Conservation (phyloP, 148 eudicot species). For the Dianthus caryophyllus region DNA sequence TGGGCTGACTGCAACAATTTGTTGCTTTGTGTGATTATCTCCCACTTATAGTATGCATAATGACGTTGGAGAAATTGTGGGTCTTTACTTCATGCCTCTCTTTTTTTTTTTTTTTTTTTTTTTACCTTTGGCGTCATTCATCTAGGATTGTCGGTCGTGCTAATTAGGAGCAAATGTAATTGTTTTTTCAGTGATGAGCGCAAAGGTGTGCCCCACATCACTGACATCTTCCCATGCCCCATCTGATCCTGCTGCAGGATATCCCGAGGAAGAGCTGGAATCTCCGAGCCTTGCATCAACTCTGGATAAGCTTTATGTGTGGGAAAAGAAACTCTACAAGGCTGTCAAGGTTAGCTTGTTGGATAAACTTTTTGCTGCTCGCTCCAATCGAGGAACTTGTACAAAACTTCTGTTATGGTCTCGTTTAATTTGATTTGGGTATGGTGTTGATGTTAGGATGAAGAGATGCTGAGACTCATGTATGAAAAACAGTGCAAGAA, state of each 20-base stretch:
- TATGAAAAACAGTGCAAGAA: conserved; percentile 79
- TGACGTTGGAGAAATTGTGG: not conserved
- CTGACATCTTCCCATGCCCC: conserved; percentile 35
- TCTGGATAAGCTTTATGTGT: conserved; percentile 72
- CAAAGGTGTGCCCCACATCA: conserved; percentile 56
- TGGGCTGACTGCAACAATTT: no score
- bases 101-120: no score
- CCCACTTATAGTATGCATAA: no score
- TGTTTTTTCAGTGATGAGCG: conserved; percentile 45
- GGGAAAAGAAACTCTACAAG: conserved; percentile 92
- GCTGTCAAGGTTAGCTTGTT: conserved; percentile 73
- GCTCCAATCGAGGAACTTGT: not conserved
- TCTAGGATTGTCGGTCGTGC: not conserved
- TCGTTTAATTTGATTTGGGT: conserved; percentile 34
- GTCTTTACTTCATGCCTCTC: not conserved
- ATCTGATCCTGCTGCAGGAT: conserved; percentile 44
- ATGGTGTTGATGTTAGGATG: conserved; percentile 62
- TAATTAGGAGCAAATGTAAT: conserved; percentile 4
- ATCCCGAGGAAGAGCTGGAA: conserved; percentile 28
- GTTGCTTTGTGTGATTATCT: no score
- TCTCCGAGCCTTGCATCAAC: conserved; percentile 64
- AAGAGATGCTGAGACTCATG: conserved; percentile 62
- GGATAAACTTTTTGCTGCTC: not conserved
- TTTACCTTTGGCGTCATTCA: not conserved
- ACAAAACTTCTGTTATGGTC: conserved; percentile 22